A percentile compares a stretch with the other conserved stretches of the same genome.
Conservation (phyloP, 768 basidiomycete genomes). For the Heimioporus sp. region DNA sequence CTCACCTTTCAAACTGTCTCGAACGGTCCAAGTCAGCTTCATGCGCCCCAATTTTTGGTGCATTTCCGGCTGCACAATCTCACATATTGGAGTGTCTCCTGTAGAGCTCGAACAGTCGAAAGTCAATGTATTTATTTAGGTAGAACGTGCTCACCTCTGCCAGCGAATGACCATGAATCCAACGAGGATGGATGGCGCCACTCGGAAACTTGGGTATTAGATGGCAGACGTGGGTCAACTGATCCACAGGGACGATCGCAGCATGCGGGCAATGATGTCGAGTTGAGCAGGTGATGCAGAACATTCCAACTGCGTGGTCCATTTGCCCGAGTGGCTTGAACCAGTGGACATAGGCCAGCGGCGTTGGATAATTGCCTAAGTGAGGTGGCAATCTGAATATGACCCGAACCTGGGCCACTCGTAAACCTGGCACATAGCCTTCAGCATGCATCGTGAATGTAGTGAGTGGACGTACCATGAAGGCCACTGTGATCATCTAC, state of each 20-base stretch:
- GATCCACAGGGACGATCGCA: neutral
- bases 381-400: constrained; percentile 26
- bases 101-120: no score
- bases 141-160: no score
- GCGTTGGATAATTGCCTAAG: constrained; percentile 9
- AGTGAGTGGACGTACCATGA: neutral
- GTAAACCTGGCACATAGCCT: constrained; percentile 10
- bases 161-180: neutral
- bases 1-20: no score
- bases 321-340: constrained; percentile 1
- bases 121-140: no score
- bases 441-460: no score
- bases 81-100: no score
- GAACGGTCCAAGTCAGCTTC: no score
- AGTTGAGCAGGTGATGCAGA: no score
- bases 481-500: neutral
- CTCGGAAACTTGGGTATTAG: neutral
- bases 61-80: no score
- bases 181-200: neutral
- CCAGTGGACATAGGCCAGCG: constrained; percentile 29
- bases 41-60: no score
- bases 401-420: constrained; percentile 24
- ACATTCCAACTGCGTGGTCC: no score
- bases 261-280: neutral
- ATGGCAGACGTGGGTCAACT: neutral